Percentiles rank a stretch among this genome's conserved stretches.
These are phyloP conservation scores for Sequoiadendron giganteum DNA, from an alignment of 75 land plant genomes.

Conservation along the genomic window DNA sequence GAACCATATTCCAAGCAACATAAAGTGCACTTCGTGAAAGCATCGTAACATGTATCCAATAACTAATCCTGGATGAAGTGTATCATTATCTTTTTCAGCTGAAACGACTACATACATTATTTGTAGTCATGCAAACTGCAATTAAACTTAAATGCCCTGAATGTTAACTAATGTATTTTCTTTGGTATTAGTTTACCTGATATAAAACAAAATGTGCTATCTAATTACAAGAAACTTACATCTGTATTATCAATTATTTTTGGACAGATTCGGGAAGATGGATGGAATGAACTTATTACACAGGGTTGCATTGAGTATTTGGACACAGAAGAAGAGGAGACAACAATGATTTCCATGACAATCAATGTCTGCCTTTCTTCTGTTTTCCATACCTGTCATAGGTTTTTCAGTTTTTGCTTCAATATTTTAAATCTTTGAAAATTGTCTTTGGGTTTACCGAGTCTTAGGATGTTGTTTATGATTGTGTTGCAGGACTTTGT, in stretches of 20 bases:
- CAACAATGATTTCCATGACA: conserved; percentile 99
- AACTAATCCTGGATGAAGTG: not conserved
- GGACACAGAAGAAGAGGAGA: conserved; percentile 99
- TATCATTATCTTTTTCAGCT: not conserved
- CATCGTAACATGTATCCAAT: not conserved
- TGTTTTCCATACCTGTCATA: not conserved
- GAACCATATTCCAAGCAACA: not conserved
- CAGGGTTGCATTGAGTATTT: conserved; percentile 98
- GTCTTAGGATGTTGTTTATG: not conserved
- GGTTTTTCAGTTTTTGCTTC: conserved; percentile 10
- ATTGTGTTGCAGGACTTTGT: conserved; percentile 75
- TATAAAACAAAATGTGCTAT: not conserved
- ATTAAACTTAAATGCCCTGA: not conserved
- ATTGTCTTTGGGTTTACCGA: not conserved
- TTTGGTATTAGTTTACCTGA: not conserved
- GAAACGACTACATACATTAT: not conserved
- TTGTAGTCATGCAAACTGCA: not conserved
- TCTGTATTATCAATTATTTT: not conserved
- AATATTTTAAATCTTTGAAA: not conserved
- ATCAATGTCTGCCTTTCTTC: conserved; percentile 57
- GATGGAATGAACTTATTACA: conserved; percentile 95
- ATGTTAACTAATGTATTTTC: not conserved
- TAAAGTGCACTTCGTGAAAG: not conserved
- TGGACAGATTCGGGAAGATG: conserved; percentile 80
- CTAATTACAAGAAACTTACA: not conserved